A percentile compares a stretch with the other conserved stretches of the same genome.
Conservation (phyloP, 2,329 filamentous ascomycete genomes). For the Diaporthe capsici region DNA sequence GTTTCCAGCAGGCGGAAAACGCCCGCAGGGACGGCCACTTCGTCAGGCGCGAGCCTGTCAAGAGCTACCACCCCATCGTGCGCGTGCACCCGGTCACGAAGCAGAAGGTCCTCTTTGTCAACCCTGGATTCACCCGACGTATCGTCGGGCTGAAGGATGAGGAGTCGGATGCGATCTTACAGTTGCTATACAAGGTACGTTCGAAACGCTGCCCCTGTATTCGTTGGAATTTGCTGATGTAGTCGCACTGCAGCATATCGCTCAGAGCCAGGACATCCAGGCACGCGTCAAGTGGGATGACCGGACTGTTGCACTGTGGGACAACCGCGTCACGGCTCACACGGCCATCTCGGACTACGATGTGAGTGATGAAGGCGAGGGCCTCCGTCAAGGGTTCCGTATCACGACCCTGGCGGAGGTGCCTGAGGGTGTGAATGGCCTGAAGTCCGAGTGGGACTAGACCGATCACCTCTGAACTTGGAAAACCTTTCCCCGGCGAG, state of each 20-base stretch:
- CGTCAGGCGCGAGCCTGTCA: slow-evolving; percentile 74
- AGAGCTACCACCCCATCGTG: slow-evolving; percentile 75
- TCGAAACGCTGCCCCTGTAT: not conserved
- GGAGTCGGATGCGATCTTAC: slow-evolving; percentile 76
- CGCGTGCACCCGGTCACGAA: slow-evolving; percentile 71
- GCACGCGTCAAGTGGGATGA: slow-evolving; percentile 76
- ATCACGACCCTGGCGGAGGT: slow-evolving; percentile 57
- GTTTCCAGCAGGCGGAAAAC: slow-evolving; percentile 55
- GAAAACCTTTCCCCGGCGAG: rapidly evolving
- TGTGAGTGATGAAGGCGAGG: slow-evolving; percentile 56
- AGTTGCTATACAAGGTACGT: slow-evolving; percentile 72
- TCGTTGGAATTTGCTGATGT: slow-evolving; percentile 28
- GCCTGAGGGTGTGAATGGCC: slow-evolving; percentile 54
- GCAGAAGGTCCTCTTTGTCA: slow-evolving; percentile 50
- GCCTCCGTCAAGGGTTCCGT: slow-evolving; percentile 57
- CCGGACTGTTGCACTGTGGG: slow-evolving; percentile 78
- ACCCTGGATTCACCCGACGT: slow-evolving; percentile 47
- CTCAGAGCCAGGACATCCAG: slow-evolving; percentile 74
- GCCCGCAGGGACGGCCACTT: slow-evolving; percentile 51
- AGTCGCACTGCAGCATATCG: slow-evolving; percentile 55
- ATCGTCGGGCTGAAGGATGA: slow-evolving; percentile 77
- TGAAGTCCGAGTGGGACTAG: slow-evolving; percentile 53
- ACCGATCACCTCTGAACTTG: not conserved
- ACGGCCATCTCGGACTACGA: slow-evolving; percentile 62
- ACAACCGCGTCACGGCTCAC: slow-evolving; percentile 69